Evolutionary conservation across 305 asterid genomes (phyloP), one percentile per base, ranked within the genome.

Genomic region (Fraxinus greggii): DNA sequence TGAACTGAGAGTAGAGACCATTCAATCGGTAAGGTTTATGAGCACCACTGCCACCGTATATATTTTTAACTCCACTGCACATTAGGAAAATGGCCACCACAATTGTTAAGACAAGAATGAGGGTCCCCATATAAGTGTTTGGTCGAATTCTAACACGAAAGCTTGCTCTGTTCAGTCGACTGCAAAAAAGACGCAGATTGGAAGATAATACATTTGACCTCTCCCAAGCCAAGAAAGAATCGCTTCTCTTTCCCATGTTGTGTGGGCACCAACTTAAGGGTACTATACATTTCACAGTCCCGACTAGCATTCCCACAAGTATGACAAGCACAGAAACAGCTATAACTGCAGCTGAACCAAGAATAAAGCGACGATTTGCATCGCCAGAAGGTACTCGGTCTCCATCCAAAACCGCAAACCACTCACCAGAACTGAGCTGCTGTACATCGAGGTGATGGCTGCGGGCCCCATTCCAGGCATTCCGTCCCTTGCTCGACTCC

Each of bases 391-490:
- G 93, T 6, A 94, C 97, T 70, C 95, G 87, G 59, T 97, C 98
- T 40, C 97, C 98, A 48, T 97, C 99, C 36, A 85, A 83, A 72
- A 97, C 94, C 0, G 93, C 98, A 26, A 94, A 77, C 98, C 99
- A 97, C 86, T 92, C 81, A 1, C 98, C 96, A 0, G 98, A 87
- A 85, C 90, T 78, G 77, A 97, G 92, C 86, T 88, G 95, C 82
- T 90, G 97, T 36, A 83, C 96, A 13, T 97, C 99, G 6, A 97
- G 88, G 86, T 94, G 99, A 82, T 97, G 98, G 87, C 61, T 78
- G 42, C 98, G 97, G 85, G 94, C 97, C 5, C 97, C 98, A 48
- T 94, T 92, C 99, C 98, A 97, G 77, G 97, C 86, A 76, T 94
- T 97, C 4, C 88, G 82, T 21, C 98, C 98, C 88, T 97, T 94